Evolutionary conservation across 2,329 filamentous ascomycete species (phyloP).

Genomic region (Lojkania enalia): DNA sequence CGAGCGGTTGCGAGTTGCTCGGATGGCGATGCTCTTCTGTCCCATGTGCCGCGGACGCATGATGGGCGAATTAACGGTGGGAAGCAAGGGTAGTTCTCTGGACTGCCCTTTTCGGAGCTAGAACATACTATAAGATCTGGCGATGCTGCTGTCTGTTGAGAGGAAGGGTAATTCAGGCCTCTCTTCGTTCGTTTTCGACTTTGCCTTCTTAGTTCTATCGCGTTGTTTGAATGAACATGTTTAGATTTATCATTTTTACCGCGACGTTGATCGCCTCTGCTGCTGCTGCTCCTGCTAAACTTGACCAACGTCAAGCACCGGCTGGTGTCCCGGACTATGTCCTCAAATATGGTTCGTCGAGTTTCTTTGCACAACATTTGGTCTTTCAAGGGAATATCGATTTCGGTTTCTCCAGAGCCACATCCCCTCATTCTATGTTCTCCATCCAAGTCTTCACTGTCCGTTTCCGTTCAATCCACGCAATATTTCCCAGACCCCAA

Average conservation of each 20-base stretch:
- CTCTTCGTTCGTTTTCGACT: too few species aligned
- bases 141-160: too few species aligned
- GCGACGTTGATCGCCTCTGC: slow-evolving; percentile 17
- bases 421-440: background rate
- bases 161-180: too few species aligned
- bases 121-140: too few species aligned
- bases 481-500: background rate
- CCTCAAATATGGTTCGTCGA: slow-evolving; percentile 41
- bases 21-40: too few species aligned
- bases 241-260: slow-evolving; percentile 14
- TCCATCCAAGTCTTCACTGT: background rate
- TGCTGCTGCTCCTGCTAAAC: slow-evolving; percentile 20
- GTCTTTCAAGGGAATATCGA: background rate
- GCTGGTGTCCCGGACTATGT: slow-evolving; percentile 42
- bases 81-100: too few species aligned
- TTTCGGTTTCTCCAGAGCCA: background rate
- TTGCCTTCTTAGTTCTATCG: too few species aligned
- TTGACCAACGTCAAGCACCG: slow-evolving; percentile 26
- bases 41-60: too few species aligned
- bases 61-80: too few species aligned
- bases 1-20: too few species aligned
- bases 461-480: slow-evolving; percentile 1
- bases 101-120: too few species aligned
- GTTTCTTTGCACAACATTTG: background rate
- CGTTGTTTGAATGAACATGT: too few species aligned